Evolutionary conservation across 306 rosid genomes (phyloP).

Genomic region (Arachis hypogaea): DNA sequence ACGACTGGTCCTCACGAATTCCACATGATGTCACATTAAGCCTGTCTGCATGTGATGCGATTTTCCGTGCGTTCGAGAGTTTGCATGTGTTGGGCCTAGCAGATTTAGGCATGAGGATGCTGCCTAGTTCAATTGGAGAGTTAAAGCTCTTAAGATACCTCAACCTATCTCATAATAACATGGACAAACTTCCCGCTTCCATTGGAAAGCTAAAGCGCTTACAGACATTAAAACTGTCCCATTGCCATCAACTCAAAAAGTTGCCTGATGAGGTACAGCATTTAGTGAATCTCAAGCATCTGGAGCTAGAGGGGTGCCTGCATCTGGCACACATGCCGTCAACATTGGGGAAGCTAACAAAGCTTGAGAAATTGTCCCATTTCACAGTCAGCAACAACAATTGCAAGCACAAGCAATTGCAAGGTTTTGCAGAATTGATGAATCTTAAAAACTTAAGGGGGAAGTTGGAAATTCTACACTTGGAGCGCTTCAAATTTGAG

Average conservation of each 20-base stretch:
- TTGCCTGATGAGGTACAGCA: neutral
- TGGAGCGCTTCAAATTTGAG: neutral
- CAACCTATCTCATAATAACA: neutral
- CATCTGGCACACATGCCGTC: neutral
- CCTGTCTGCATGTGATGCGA: neutral
- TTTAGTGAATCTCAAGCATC: neutral
- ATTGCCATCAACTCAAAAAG: neutral
- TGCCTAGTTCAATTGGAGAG: neutral
- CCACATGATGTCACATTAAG: no score
- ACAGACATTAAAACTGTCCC: neutral
- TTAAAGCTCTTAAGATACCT: slow-evolving; percentile 17
- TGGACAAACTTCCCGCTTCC: neutral
- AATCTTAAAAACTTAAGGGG: slow-evolving; percentile 9
- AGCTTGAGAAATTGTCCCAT: neutral
- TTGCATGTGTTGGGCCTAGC: neutral
- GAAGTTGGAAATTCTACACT: neutral
- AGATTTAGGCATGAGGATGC: neutral
- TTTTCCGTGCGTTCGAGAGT: neutral
- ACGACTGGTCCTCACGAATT: no score
- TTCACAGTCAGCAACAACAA: slow-evolving; percentile 1
- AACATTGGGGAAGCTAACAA: neutral
- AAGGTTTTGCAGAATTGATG: neutral
- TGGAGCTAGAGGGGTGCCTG: neutral
- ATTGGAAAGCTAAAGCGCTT: neutral
- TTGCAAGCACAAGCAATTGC: no score